Base-by-base conservation (phyloP, 2,329 filamentous ascomycete genomes). In the Colletotrichum musicola region DNA sequence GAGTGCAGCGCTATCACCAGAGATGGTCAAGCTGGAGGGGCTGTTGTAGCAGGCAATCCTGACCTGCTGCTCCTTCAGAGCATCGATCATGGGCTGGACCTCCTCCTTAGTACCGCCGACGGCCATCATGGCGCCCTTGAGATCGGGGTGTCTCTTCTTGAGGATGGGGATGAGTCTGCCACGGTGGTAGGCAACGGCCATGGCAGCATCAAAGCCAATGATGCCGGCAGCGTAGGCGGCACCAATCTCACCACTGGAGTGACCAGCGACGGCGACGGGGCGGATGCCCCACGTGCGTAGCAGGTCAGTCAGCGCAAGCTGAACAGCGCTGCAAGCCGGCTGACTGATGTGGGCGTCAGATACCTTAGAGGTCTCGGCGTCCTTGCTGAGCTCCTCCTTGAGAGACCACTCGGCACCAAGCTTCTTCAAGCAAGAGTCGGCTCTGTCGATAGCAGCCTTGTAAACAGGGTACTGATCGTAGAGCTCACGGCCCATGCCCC, bases 101-200 rank as follows among this genome's bases (percentile, higher is more conserved):
- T 83, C 81, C 69, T 81, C 79, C 35, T 82, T 79, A 46, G 77
- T 81, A 3, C 80, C 80, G 2, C 85, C 87, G 4, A 88, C 85
- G 1, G 87, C 87, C 75, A 89, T 80, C 88, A 89, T 89, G 12
- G 81, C 77, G 0, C 87, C 87, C 7, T 77, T 53, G 0, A 85
- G 78, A 1, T 77, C 71, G 0, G 83, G 80, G 63, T 81, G 76
- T 40, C 77, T 78, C 55, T 79, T 68, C 64, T 81, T 84, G 51
- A 85, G 72, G 2, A 81, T 76, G 2, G 80, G 79, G 4, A 83
- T 79, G n/a, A 84, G 78, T 30, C 81, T 78, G 1, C 82, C 84
- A 16, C 84, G 78, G 71, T 82, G 81, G 73, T 88, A 89, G 1
- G 86, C 86, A 12, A 85, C 79, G 0, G 79, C 77, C 75, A 86